Evolutionary conservation across 2,329 filamentous ascomycete species (phyloP).

Genomic region (Exserohilum turcica): DNA sequence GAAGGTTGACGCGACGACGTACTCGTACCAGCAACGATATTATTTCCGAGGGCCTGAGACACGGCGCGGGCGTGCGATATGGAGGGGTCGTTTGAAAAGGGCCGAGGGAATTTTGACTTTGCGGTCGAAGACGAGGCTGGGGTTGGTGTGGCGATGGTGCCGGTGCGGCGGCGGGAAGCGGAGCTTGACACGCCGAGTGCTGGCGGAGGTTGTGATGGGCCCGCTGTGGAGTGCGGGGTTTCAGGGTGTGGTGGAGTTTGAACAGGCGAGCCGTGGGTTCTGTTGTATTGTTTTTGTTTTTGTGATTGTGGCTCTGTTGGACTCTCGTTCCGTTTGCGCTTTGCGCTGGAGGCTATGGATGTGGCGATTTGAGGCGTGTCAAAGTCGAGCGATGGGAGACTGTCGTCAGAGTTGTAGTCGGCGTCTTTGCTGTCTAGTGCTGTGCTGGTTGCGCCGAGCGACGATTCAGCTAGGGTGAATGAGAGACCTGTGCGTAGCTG

Average conservation of each 20-base stretch:
- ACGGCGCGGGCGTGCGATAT: neutral
- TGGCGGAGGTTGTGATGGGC: too few relatives aligned
- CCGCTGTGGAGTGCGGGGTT: too few relatives aligned
- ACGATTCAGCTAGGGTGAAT: conserved; percentile 31
- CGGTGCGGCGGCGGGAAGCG: too few relatives aligned
- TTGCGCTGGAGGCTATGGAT: conserved; percentile 19
- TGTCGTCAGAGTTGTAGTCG: conserved; percentile 16
- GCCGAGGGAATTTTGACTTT: too few relatives aligned
- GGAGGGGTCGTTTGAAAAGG: too few relatives aligned
- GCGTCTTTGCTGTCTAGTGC: neutral
- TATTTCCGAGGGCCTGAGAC: too few relatives aligned
- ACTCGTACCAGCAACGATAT: too few relatives aligned
- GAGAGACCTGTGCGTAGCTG: conserved; percentile 24
- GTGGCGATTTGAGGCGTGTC: conserved; percentile 11
- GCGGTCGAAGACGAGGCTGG: too few relatives aligned
- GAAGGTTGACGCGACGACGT: too few relatives aligned
- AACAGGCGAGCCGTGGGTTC: neutral
- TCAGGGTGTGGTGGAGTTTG: neutral
- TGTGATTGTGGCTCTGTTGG: conserved; percentile 5
- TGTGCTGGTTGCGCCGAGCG: conserved; percentile 12
- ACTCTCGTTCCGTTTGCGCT: conserved; percentile 35
- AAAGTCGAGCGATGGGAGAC: conserved; percentile 27
- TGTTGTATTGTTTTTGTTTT: neutral
- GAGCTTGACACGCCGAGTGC: too few relatives aligned
- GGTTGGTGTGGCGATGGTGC: too few relatives aligned